Evolutionary conservation across 2,329 filamentous ascomycete species (phyloP).

Genomic region (Talaromyces sp.): DNA sequence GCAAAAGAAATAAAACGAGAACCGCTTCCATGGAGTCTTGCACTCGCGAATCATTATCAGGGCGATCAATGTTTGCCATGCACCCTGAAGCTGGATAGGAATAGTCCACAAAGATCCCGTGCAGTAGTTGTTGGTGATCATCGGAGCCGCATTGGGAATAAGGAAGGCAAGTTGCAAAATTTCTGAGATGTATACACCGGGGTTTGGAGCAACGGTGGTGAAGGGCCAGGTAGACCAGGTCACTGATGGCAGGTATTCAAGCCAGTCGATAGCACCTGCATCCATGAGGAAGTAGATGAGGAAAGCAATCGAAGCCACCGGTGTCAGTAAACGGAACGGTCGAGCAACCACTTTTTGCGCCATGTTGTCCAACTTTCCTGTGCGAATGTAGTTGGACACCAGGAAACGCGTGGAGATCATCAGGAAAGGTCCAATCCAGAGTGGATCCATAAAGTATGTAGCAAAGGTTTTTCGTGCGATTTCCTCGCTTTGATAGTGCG

Average conservation of each 20-base stretch:
- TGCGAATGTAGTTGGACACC: conserved; percentile 36
- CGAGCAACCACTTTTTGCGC: conserved; percentile 41
- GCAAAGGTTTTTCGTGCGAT: conserved; percentile 38
- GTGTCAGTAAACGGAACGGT: conserved; percentile 43
- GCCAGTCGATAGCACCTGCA: conserved; percentile 36
- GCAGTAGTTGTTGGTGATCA: conserved; percentile 45
- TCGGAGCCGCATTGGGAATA: conserved; percentile 44
- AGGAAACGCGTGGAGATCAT: conserved; percentile 45
- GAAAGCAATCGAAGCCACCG: conserved; percentile 37
- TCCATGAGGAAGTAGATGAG: conserved; percentile 45
- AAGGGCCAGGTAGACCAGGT: conserved; percentile 46
- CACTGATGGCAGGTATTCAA: conserved; percentile 42
- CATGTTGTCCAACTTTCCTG: conserved; percentile 37
- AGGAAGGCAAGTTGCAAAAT: conserved; percentile 41
- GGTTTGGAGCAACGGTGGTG: conserved; percentile 33
- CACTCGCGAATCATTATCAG: conserved; percentile 41
- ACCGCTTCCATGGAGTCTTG: conserved; percentile 43
- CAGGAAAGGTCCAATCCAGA: conserved; percentile 46
- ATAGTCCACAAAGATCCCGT: conserved; percentile 48
- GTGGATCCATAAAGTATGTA: conserved; percentile 40
- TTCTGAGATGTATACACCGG: conserved; percentile 40
- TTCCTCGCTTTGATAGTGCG: conserved; percentile 36
- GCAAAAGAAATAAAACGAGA: conserved; percentile 38
- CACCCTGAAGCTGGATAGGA: conserved; percentile 43
- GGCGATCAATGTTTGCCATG: conserved; percentile 40